Percentiles rank a stretch among this genome's conserved stretches.
Evolutionary conservation across 352 stramenopile genomes (phyloP).

Genomic region (Phytophthora brassicae): DNA sequence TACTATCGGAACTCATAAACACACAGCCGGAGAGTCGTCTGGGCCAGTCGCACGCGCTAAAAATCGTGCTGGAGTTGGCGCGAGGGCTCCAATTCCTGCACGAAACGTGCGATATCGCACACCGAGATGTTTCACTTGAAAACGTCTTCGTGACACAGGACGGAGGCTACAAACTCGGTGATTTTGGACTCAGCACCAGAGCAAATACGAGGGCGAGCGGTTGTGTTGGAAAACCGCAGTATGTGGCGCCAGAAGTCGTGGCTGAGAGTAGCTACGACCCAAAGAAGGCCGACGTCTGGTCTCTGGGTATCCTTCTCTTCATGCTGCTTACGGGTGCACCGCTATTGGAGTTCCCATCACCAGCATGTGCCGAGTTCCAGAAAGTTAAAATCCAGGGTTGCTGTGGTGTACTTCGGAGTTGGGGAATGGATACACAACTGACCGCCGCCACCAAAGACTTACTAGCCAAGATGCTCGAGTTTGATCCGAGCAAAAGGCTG

Average conservation of each 20-base stretch:
- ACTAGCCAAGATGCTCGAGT: conserved; percentile 37
- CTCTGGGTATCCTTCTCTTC: conserved; percentile 58
- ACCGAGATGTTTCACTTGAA: conserved; percentile 67
- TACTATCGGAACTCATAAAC: conserved; percentile 38
- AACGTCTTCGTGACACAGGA: conserved; percentile 53
- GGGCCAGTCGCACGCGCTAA: conserved; percentile 27
- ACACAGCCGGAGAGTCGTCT: conserved; percentile 32
- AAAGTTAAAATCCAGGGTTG: conserved; percentile 32
- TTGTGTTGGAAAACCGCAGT: conserved; percentile 37
- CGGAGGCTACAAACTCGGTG: conserved; percentile 49
- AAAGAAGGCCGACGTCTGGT: conserved; percentile 53
- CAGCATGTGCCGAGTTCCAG: conserved; percentile 32
- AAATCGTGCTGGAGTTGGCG: conserved; percentile 34
- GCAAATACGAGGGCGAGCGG: conserved; percentile 22
- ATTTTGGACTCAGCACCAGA: conserved; percentile 51
- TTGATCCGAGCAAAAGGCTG: conserved; percentile 30
- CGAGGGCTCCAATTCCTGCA: conserved; percentile 36
- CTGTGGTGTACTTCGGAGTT: conserved; percentile 34
- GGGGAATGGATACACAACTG: conserved; percentile 28
- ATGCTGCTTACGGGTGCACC: conserved; percentile 57
- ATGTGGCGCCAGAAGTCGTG: conserved; percentile 44
- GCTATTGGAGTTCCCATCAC: conserved; percentile 37
- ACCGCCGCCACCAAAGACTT: conserved; percentile 26
- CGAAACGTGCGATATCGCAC: conserved; percentile 29
- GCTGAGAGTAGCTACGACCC: conserved; percentile 28